Percentiles rank a stretch among this genome's conserved stretches.
Evolutionary conservation across 345 rosid species (phyloP).

Genomic region (Lumnitzera racemosa): DNA sequence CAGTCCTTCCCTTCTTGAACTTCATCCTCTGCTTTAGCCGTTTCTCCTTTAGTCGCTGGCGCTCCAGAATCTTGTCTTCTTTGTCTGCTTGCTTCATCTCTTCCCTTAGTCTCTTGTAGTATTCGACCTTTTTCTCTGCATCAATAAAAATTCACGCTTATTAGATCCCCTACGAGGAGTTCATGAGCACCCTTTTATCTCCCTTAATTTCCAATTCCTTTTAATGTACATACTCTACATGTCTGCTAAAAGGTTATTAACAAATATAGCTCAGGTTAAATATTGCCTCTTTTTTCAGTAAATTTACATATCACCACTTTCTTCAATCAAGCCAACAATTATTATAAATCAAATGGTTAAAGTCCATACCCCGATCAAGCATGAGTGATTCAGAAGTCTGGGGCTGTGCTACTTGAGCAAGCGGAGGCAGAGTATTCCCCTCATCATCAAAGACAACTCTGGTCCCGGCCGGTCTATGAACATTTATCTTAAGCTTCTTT

Average conservation of each 20-base stretch:
- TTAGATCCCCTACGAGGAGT: not conserved
- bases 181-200: not conserved
- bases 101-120: conserved; percentile 62
- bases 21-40: conserved; percentile 63
- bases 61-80: conserved; percentile 74
- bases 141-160: not conserved
- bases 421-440: conserved; percentile 72
- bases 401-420: conserved; percentile 64
- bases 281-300: not conserved
- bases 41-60: conserved; percentile 63
- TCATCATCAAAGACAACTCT: conserved; percentile 80
- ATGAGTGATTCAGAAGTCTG: conserved; percentile 25
- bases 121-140: conserved; percentile 50
- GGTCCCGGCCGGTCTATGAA: conserved; percentile 69
- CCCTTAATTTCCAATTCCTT: not conserved
- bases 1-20: conserved; percentile 42
- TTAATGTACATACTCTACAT: not conserved
- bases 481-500: conserved; percentile 82
- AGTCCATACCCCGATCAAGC: conserved; percentile 62
- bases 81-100: conserved; percentile 65
- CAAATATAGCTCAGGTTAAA: too few species aligned
- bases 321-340: not conserved
- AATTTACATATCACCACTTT: not conserved
- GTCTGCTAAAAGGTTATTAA: too few species aligned
- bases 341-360: not conserved